Evolutionary conservation across 2,329 filamentous ascomycete genomes (phyloP), one percentile per base, ranked within the genome.

Genomic region (Penicillium occitanis): DNA sequence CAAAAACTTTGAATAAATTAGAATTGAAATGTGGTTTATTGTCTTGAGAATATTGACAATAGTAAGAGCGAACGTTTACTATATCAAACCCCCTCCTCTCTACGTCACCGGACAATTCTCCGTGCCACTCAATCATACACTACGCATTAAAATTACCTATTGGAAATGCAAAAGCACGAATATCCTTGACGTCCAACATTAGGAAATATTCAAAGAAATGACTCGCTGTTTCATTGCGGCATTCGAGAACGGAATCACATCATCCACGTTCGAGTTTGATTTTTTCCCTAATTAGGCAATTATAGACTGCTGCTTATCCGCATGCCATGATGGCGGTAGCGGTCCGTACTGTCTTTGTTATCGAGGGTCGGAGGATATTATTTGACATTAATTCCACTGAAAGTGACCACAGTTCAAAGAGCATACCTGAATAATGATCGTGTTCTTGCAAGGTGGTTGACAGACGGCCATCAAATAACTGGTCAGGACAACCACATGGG

Each of bases 251-350:
- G 10, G 28, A 37, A 61, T 61, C 59, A 61, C 59, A 50, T 35
- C 59, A 61, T 61, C 22, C 13, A 22, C 6, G 28, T 28, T 28
- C 46, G 46, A 53, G 28, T n/a, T 53, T 33, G 19, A 17, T 17
- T 61, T 19, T 61, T 51, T 61, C 0, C 59, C 44, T 22, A 25
- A 25, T 61, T 37, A 25, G 59, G 59, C 17, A 61, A 61, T 61
- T 10, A 61, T 48, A 51, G n/a, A 30, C 30, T 22, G 1, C 3
- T 33, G 6, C 11, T 7, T 3, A 14, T 51, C 59, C 30, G 59
- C 44, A 35, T 19, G 19, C 19, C 19, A 19, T 17, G 5, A 19
- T 5, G 44, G 22, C 8, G 44, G 19, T 13, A 10, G 19, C 19
- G 44, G 10, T 25, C 19, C 19, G 11, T 14, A 14, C 19, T 48